These are phyloP conservation scores for Penicillium sp. DNA, from an alignment of 2,329 filamentous ascomycete genomes.

Conservation along the genomic window DNA sequence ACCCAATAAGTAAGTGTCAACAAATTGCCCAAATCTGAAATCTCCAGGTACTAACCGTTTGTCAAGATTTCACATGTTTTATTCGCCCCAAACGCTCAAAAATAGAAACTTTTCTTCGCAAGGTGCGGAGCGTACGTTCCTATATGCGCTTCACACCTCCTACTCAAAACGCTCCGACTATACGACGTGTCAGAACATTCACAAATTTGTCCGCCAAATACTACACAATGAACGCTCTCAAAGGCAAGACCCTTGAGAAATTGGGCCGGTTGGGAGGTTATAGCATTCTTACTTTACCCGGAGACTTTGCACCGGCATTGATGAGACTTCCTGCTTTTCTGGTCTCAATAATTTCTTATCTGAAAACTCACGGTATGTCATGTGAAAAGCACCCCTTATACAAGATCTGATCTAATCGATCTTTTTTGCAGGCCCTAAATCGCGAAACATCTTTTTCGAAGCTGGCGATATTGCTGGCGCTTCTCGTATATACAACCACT, in stretches of 20 bases:
- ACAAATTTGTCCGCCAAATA: constrained; percentile 26
- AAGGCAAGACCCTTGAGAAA: constrained; percentile 36
- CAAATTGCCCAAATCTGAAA: background rate
- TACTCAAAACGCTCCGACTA: constrained; percentile 17
- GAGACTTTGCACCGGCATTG: constrained; percentile 34
- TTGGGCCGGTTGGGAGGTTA: constrained; percentile 42
- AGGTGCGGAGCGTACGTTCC: constrained; percentile 35
- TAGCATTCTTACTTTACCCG: constrained; percentile 34
- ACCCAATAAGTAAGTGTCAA: constrained; percentile 14
- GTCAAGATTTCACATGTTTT: constrained; percentile 5
- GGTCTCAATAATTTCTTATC: constrained; percentile 36
- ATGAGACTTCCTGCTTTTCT: constrained; percentile 42
- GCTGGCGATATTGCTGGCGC: constrained; percentile 32
- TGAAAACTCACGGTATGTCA: constrained; percentile 33
- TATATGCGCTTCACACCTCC: constrained; percentile 24
- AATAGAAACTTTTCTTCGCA: constrained; percentile 22
- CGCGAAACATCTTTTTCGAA: constrained; percentile 32
- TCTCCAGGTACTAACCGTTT: background rate
- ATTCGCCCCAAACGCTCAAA: constrained; percentile 15
- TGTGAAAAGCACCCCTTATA: background rate
- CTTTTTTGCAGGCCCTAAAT: constrained; percentile 22
- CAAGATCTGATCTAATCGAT: background rate
- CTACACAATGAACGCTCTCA: constrained; percentile 30
- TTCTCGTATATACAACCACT: constrained; percentile 36
- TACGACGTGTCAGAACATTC: constrained; percentile 40